Conservation (phyloP, 495 filamentous ascomycete genomes). For the Hypoxylon perforatum region DNA sequence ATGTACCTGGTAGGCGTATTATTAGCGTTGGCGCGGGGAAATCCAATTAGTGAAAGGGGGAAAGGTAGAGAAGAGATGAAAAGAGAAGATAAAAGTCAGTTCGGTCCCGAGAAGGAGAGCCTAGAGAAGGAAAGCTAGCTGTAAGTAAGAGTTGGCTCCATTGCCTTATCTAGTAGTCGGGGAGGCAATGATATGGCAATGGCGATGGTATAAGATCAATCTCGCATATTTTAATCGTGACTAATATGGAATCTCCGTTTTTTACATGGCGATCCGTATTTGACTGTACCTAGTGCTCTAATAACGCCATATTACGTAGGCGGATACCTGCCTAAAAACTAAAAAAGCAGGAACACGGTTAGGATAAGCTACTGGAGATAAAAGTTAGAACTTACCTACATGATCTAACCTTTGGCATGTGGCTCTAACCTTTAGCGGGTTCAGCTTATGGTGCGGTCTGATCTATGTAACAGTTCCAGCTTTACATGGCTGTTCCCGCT, state of each 20-base stretch:
- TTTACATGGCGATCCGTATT: conserved; percentile 12
- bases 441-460: neutral
- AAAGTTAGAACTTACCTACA: neutral
- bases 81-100: conserved; percentile 11
- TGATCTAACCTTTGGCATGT: neutral
- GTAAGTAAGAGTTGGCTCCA: too few species aligned
- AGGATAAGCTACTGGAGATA: conserved; percentile 41
- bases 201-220: too few species aligned
- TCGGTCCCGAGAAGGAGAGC: conserved; percentile 29
- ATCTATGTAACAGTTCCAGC: too few species aligned
- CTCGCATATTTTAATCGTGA: too few species aligned
- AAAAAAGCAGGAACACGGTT: conserved; percentile 13
- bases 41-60: conserved; percentile 11
- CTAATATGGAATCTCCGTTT: neutral
- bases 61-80: conserved; percentile 9
- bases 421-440: conserved; percentile 17
- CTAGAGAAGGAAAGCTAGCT: neutral
- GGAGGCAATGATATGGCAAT: too few species aligned
- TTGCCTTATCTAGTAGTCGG: too few species aligned
- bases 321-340: neutral
- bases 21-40: conserved; percentile 12
- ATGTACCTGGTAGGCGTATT: neutral
- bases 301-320: neutral
- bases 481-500: too few species aligned
- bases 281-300: conserved; percentile 1